Percentiles rank a stretch among this genome's conserved stretches.
These are phyloP conservation scores for Hypoxylon rubiginosum DNA, from an alignment of 2,329 filamentous ascomycete species.

Conservation along the genomic window DNA sequence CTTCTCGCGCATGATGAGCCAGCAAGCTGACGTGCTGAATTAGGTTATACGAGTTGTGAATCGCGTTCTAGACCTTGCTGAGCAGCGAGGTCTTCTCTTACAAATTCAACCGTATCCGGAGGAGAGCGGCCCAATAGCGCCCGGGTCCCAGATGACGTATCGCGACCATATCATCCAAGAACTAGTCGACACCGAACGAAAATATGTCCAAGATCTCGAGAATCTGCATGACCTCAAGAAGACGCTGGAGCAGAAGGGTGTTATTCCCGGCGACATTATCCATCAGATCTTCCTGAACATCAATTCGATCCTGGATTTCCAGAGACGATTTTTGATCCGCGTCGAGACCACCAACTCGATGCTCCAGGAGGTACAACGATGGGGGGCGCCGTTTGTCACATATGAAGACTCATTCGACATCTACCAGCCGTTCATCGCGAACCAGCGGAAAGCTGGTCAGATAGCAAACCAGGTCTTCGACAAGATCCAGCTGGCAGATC, in stretches of 20 bases:
- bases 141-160: constrained; percentile 77
- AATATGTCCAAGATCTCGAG: constrained; percentile 97
- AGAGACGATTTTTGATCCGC: constrained; percentile 92
- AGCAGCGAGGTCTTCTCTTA: constrained; percentile 80
- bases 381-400: constrained; percentile 90
- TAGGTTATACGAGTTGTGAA: constrained; percentile 93
- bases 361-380: constrained; percentile 82
- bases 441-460: constrained; percentile 90
- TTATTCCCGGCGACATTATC: constrained; percentile 88
- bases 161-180: constrained; percentile 92
- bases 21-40: constrained; percentile 26
- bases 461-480: constrained; percentile 89
- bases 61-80: constrained; percentile 87
- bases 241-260: constrained; percentile 86
- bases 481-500: constrained; percentile 82
- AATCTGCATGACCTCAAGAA: constrained; percentile 94
- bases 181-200: constrained; percentile 93
- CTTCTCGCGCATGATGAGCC: neutral
- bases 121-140: constrained; percentile 63
- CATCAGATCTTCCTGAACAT: constrained; percentile 98
- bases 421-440: constrained; percentile 97
- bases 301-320: constrained; percentile 94
- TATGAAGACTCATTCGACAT: constrained; percentile 91
- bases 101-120: constrained; percentile 71
- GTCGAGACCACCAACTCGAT: constrained; percentile 95